Conservation (phyloP, 371 early-diverging fungal genomes). For the Capniomyces stellatus region DNA sequence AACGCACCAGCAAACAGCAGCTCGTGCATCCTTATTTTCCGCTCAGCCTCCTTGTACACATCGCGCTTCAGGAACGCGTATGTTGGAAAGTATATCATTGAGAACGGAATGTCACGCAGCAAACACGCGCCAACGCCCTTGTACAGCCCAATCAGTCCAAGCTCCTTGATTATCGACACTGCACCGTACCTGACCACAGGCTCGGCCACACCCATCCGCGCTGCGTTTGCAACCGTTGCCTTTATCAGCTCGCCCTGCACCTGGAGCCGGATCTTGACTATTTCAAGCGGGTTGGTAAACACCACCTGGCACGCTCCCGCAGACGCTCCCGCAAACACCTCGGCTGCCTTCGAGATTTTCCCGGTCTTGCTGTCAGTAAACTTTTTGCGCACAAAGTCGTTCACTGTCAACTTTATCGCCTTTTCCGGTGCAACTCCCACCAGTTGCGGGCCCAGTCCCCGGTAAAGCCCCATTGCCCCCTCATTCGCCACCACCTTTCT, state of each 20-base stretch:
- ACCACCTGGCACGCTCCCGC: conserved; percentile 91
- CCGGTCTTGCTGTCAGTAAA: conserved; percentile 47
- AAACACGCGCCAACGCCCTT: conserved; percentile 87
- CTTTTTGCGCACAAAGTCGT: conserved; percentile 73
- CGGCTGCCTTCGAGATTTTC: conserved; percentile 51
- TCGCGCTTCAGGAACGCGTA: conserved; percentile 35
- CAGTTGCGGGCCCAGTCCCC: conserved; percentile 91
- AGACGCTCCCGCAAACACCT: conserved; percentile 69
- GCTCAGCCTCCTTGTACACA: conserved; percentile 58
- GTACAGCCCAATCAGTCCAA: conserved; percentile 88
- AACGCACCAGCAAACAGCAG: conserved; percentile 79
- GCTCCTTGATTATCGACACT: conserved; percentile 69
- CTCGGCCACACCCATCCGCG: background rate
- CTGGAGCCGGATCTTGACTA: conserved; percentile 95
- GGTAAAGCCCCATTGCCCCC: conserved; percentile 77
- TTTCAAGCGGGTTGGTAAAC: conserved; percentile 92
- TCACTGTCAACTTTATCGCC: conserved; percentile 94
- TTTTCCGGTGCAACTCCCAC: conserved; percentile 95
- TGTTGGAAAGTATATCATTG: conserved; percentile 89
- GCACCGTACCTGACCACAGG: conserved; percentile 48
- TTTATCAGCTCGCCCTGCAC: conserved; percentile 63
- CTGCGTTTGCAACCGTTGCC: conserved; percentile 13
- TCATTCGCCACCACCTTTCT: conserved; percentile 83
- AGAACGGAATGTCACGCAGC: conserved; percentile 92
- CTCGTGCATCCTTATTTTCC: conserved; percentile 48